Conservation (phyloP, 768 basidiomycete genomes). For the Tulasnella sp. region DNA sequence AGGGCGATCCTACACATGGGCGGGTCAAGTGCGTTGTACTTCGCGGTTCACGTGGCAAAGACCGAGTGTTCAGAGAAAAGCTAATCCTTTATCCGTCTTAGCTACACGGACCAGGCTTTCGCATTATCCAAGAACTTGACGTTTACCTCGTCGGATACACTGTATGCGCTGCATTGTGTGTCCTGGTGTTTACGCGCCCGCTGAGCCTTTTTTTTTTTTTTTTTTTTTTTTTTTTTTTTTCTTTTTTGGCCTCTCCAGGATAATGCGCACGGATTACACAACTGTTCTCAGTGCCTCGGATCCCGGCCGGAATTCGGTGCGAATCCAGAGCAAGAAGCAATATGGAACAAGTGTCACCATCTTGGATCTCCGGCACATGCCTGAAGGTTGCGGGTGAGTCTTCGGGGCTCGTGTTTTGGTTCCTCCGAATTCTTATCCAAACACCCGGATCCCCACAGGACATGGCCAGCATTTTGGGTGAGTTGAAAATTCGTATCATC, state of each 20-base stretch:
- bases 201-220: constrained; percentile 33
- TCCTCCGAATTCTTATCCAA: background rate
- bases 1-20: constrained; percentile 28
- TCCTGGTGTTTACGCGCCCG: background rate
- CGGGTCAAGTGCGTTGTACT: constrained; percentile 29
- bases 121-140: constrained; percentile 56
- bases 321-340: constrained; percentile 50
- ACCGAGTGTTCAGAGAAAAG: background rate
- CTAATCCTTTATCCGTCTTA: constrained; percentile 16
- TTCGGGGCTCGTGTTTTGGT: background rate
- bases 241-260: too few species aligned
- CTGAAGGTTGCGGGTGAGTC: constrained; percentile 41
- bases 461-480: constrained; percentile 48
- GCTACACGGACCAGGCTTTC: constrained; percentile 46
- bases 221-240: too few species aligned
- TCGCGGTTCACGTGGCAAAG: background rate
- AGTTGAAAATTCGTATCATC: background rate
- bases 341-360: constrained; percentile 54
- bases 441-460: constrained; percentile 29
- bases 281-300: constrained; percentile 46
- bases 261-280: constrained; percentile 51
- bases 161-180: background rate
- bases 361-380: constrained; percentile 56
- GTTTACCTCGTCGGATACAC: constrained; percentile 45
- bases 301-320: constrained; percentile 56